Evolutionary conservation across 345 rosid species (phyloP), one percentile per base, ranked within the genome.

Genomic region (Eutrema yunnanense): DNA sequence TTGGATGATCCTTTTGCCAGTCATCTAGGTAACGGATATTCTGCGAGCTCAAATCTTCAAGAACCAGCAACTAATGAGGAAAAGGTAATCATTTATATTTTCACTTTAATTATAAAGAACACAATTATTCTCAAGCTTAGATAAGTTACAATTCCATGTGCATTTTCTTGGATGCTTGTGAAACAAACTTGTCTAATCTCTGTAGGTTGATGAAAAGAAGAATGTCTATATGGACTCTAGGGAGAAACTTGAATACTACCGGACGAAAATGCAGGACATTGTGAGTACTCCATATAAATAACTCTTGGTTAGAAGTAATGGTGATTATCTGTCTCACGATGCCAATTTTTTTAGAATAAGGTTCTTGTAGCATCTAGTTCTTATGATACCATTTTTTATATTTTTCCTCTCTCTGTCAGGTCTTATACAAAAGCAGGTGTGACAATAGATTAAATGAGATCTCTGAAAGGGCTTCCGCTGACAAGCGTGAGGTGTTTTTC

Each of bases 391-490:
- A 57, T 4, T 49, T 60, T 78, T 50, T 19, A 33, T 63, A 3
- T 47, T 54, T 64, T 58, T 55, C 14, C 40, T 61, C 57, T 64
- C 59, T 64, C 50, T 62, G 43, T 67, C 81, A 92, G 97, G 93
- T 95, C 80, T 75, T 95, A 30, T 92, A 87, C 78, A 95, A 85
- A 82, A 95, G 96, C 80, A 88, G 99, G 82, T 95, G 99, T 73
- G 99, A 92, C 76, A 95, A 88, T 81, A 87, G 88, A 78, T 81
- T 92, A 69, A 92, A 95, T 83, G 99, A 95, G 79, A 95, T 95
- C 73, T 86, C 88, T 0, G 99, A 95, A 80, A 90, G 96, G 81
- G 99, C 93, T 75, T 69, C 81, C 19, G 90, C 97, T 74, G 96
- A 95, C 73, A 95, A 87, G 84, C 89, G 87, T 34, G 99, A 95